A percentile compares a stretch with the other conserved stretches of the same genome.
Evolutionary conservation across 495 filamentous ascomycete species (phyloP).

Genomic region (Penicillium chermesinum): DNA sequence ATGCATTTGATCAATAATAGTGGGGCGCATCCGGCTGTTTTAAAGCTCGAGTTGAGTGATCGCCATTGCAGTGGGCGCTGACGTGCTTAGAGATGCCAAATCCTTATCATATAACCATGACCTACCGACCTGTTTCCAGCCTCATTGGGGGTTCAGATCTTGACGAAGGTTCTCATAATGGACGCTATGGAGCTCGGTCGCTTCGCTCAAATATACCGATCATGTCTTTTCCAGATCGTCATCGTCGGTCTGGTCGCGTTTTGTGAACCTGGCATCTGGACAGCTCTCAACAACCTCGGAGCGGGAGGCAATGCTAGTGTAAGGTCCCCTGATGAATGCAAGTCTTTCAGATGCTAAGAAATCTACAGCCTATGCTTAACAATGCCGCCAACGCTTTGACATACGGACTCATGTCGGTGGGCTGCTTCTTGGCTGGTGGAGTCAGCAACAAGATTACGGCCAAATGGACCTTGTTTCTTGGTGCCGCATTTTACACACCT

Average conservation of each 20-base stretch:
- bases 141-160: too few species aligned
- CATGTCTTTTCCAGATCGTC: slow-evolving; percentile 51
- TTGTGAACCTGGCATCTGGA: slow-evolving; percentile 57
- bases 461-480: slow-evolving; percentile 49
- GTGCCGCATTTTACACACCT: slow-evolving; percentile 51
- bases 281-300: slow-evolving; percentile 52
- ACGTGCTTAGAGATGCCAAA: slow-evolving; percentile 8
- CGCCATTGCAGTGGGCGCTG: slow-evolving; percentile 13
- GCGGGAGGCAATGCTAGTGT: slow-evolving; percentile 51
- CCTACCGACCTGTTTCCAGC: not conserved
- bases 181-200: slow-evolving; percentile 8
- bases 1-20: not conserved
- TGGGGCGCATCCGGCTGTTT: not conserved
- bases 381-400: slow-evolving; percentile 56
- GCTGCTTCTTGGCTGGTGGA: slow-evolving; percentile 47
- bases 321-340: not conserved
- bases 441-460: slow-evolving; percentile 50
- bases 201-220: slow-evolving; percentile 41
- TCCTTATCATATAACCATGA: not conserved
- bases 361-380: slow-evolving; percentile 41
- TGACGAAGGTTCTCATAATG: not conserved
- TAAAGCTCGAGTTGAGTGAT: slow-evolving; percentile 3
- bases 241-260: slow-evolving; percentile 52
- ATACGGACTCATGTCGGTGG: slow-evolving; percentile 53
- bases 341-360: slow-evolving; percentile 5